Base-by-base conservation (phyloP, 768 basidiomycete genomes). In the Boletus subparvulus region DNA sequence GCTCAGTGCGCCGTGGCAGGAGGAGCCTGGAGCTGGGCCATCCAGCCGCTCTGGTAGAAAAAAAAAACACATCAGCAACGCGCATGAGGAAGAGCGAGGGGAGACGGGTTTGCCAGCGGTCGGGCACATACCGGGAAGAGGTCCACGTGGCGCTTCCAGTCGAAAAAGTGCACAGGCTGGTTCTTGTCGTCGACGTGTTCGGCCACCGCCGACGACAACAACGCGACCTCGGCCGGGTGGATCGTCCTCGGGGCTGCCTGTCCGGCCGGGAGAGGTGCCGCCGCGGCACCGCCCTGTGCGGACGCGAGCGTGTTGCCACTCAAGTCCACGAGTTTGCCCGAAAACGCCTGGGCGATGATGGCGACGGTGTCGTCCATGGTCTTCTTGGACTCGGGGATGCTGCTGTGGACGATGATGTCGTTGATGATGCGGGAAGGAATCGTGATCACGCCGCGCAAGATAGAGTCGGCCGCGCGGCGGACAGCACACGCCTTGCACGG, bases 391-490 rank as follows among this genome's bases (percentile, higher is more conserved):
- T 32, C 16, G 5, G 48, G 50, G 13, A 52, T 36, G 30, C 45
- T 54, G 33, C 48, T 60, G 16, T 55, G 46, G 13, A 62, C 56
- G 21, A 69, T 51, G 52, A 69, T 58, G 0, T 65, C 61, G 35
- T 67, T 52, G 50, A 71, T 53, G 47, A 71, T 53, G 5, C 30
- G 52, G 16, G 33, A 56, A 3, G 67, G 61, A 16, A 69, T 58
- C 42, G 58, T 54, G 50, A 70, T 72, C 21, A 70, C 54, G 6
- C 70, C 69, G 28, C 61, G 63, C 32, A 72, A 35, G 3, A 70
- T 7, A 0, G 69, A 39, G 17, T 51, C 54, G 0, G 43, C 45
- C 8, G 50, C 52, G n/a, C 69, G 65, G 13, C 69, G 63, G 9
- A 36, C 13, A 16, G 54, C 58, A 45, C 69, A 72, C 19, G 68